Evolutionary conservation across 2,329 filamentous ascomycete species (phyloP).

Genomic region (Moelleriella libera): DNA sequence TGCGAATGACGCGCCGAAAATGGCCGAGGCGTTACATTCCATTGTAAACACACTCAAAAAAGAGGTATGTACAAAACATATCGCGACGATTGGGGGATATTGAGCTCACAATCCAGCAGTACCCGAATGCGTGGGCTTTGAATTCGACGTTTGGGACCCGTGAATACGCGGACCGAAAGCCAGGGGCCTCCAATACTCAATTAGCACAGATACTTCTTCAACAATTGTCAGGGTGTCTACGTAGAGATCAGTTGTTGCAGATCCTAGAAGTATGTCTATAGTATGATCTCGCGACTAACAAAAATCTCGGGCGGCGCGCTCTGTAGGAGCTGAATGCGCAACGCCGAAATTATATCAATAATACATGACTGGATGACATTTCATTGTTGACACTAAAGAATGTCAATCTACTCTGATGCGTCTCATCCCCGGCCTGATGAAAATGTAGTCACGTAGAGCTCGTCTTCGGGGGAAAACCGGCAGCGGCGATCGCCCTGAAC

Average conservation of each 20-base stretch:
- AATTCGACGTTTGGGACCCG: slow-evolving; percentile 10
- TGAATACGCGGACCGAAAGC: slow-evolving; percentile 6
- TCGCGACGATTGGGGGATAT: background rate
- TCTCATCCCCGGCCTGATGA: too few relatives aligned
- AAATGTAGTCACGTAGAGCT: too few relatives aligned
- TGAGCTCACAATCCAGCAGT: slow-evolving; percentile 3
- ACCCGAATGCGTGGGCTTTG: slow-evolving; percentile 13
- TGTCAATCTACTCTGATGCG: too few relatives aligned
- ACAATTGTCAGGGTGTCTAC: slow-evolving; percentile 11
- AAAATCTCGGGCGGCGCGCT: too few relatives aligned
- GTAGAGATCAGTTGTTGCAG: slow-evolving; percentile 11
- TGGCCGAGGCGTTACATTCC: slow-evolving; percentile 4
- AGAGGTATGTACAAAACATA: slow-evolving; percentile 7
- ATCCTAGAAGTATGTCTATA: slow-evolving; percentile 11
- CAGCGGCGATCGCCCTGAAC: too few relatives aligned
- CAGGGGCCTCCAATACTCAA: slow-evolving; percentile 10
- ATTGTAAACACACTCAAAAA: slow-evolving; percentile 11
- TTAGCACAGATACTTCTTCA: slow-evolving; percentile 12
- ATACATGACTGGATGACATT: too few relatives aligned
- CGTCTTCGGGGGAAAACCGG: too few relatives aligned
- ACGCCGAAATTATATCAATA: too few relatives aligned
- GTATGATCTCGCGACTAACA: too few relatives aligned
- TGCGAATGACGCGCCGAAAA: background rate
- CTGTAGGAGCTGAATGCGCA: too few relatives aligned
- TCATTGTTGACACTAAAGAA: too few relatives aligned